phyloP scores from a whole-genome alignment of 257 asterid species.

The Echium plantagineum region DNA sequence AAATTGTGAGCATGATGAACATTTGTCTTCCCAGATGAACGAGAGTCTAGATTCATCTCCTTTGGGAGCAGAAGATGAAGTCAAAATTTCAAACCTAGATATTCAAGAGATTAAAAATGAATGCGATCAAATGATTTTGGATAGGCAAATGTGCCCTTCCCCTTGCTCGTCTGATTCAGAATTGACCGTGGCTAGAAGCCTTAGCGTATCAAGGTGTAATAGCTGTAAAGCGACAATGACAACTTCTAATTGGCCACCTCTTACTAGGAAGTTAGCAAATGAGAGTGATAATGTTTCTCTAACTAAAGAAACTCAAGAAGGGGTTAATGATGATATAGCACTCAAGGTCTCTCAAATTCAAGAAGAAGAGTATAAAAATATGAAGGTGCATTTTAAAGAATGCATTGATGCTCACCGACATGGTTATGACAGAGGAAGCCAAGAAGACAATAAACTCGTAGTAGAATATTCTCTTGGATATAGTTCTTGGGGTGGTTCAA shows the following conservation, averaged over 20 bases:
- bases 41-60: conserved; percentile 21
- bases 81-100: conserved; percentile 2
- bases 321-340: conserved; percentile 6
- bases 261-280: conserved; percentile 14
- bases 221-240: conserved; percentile 32
- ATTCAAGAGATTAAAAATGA: conserved; percentile 5
- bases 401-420: conserved; percentile 7
- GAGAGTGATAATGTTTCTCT: conserved; percentile 14
- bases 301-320: conserved; percentile 6
- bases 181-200: conserved; percentile 12
- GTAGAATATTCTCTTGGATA: not conserved
- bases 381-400: conserved; percentile 11
- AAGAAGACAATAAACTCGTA: conserved; percentile 2
- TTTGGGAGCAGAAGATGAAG: not conserved
- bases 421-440: conserved; percentile 6
- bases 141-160: conserved; percentile 14
- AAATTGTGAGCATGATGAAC: not conserved
- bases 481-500: conserved; percentile 2
- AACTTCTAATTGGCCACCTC: conserved; percentile 13
- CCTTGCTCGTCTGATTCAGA: conserved; percentile 28
- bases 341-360: not conserved
- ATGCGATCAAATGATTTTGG: conserved; percentile 4
- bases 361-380: conserved; percentile 17
- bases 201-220: conserved; percentile 28
- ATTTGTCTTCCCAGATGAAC: conserved; percentile 16